Percentiles rank a stretch among this genome's conserved stretches.
Evolutionary conservation across 148 eudicot species (phyloP).

Genomic region (Persicaria tinctoria): DNA sequence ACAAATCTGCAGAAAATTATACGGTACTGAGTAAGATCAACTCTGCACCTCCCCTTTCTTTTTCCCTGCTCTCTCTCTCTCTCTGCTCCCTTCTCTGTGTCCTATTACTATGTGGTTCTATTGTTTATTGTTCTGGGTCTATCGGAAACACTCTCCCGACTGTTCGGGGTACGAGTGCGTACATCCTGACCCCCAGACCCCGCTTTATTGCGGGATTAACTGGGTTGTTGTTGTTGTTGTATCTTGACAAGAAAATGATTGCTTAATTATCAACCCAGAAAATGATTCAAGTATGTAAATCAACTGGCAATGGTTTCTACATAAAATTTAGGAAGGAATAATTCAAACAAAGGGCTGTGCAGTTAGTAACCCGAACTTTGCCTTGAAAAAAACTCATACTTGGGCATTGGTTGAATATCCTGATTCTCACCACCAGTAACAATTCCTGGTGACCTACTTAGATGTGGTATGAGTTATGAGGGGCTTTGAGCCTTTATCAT

Average conservation of each 20-base stretch:
- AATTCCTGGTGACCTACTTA: background rate
- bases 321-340: background rate
- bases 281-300: background rate
- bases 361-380: background rate
- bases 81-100: too few relatives aligned
- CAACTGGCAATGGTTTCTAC: background rate
- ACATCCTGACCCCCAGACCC: too few relatives aligned
- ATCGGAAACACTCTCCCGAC: too few relatives aligned
- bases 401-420: background rate
- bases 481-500: too few relatives aligned
- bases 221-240: too few relatives aligned
- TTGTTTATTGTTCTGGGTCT: too few relatives aligned
- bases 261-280: background rate
- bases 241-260: background rate
- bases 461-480: background rate
- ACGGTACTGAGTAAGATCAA: background rate
- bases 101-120: too few relatives aligned
- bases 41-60: too few relatives aligned
- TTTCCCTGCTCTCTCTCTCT: too few relatives aligned
- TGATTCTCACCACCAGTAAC: background rate
- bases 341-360: background rate
- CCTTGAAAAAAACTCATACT: background rate
- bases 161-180: too few relatives aligned
- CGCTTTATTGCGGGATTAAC: too few relatives aligned
- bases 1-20: background rate